These are phyloP conservation scores for Ganoderma lingzhi DNA, from an alignment of 1,284 basidiomycete genomes.

Conservation along the genomic window DNA sequence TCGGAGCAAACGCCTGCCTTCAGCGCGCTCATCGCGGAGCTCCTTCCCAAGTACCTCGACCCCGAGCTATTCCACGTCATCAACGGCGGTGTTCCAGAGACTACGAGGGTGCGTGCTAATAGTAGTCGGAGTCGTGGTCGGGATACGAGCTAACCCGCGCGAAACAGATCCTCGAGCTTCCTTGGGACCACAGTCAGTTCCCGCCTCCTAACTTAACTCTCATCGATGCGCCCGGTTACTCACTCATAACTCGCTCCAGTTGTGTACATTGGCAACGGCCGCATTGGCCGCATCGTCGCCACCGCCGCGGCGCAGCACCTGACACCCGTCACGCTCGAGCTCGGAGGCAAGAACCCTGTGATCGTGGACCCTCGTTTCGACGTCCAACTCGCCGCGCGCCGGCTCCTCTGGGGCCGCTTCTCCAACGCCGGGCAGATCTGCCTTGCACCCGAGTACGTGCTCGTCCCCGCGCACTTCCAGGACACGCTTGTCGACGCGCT, in stretches of 20 bases:
- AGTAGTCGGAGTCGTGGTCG: background rate
- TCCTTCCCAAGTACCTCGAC: constrained; percentile 87
- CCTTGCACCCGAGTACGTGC: constrained; percentile 84
- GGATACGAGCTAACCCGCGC: background rate
- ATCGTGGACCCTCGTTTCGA: constrained; percentile 78
- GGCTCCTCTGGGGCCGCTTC: constrained; percentile 85
- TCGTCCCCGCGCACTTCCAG: constrained; percentile 71
- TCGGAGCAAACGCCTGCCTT: constrained; percentile 81
- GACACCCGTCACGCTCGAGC: constrained; percentile 84
- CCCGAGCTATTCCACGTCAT: constrained; percentile 75
- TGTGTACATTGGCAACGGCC: constrained; percentile 60
- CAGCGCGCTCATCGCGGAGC: constrained; percentile 74
- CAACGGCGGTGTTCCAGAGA: constrained; percentile 80
- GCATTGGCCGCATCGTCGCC: constrained; percentile 83
- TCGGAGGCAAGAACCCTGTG: constrained; percentile 81
- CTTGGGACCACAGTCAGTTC: constrained; percentile 86
- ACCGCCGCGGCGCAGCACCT: constrained; percentile 87
- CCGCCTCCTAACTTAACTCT: background rate
- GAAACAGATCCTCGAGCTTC: constrained; percentile 73
- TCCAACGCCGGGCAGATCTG: constrained; percentile 78
- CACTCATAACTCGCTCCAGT: background rate
- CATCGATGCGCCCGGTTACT: background rate
- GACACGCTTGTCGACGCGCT: constrained; percentile 70
- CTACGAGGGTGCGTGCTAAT: constrained; percentile 62
- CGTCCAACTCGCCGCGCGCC: constrained; percentile 62